Conservation (phyloP, 2,329 filamentous ascomycete genomes). For the Neurospora sp. region DNA sequence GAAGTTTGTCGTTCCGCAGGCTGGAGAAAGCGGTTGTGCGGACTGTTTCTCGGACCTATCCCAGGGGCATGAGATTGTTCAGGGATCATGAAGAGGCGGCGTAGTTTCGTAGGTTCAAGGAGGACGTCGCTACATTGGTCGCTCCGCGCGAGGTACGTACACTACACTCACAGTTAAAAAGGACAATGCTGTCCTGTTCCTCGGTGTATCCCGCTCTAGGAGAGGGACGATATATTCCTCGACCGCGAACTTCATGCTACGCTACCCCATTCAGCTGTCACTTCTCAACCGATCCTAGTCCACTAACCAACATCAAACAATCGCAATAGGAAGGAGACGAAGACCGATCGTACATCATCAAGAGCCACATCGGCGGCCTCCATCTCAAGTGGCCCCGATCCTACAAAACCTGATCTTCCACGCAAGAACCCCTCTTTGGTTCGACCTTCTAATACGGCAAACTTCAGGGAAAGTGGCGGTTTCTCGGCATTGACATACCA, state of each 20-base stretch:
- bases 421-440: background rate
- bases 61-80: background rate
- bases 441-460: no score
- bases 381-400: background rate
- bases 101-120: background rate
- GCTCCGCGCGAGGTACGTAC: background rate
- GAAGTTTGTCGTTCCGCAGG: background rate
- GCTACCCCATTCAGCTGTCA: no score
- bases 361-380: background rate
- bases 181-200: no score
- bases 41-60: background rate
- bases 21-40: background rate
- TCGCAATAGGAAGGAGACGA: background rate
- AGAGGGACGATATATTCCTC: no score
- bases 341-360: background rate
- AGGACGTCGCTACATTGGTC: background rate
- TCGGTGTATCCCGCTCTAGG: no score
- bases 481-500: no score
- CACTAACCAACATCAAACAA: background rate
- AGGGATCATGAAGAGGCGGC: background rate
- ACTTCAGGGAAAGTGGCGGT: no score
- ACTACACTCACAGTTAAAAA: background rate
- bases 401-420: background rate
- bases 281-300: background rate
- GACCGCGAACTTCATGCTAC: no score